These are phyloP conservation scores for Sophora flavescens DNA, from an alignment of 306 rosid genomes.

Conservation along the genomic window DNA sequence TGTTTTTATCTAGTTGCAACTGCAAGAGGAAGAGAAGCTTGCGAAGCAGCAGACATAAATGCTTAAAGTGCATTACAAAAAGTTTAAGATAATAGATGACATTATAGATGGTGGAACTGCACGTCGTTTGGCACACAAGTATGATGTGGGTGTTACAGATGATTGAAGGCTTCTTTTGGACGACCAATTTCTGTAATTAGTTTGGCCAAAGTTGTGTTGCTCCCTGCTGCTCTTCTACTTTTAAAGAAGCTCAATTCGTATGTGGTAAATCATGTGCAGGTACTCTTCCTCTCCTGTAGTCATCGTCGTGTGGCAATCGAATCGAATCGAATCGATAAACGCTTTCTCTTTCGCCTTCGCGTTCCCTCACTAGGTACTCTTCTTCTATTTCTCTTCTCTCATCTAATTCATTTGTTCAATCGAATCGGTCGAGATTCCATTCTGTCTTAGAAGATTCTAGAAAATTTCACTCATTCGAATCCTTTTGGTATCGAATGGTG, in stretches of 20 bases:
- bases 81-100: slow-evolving; percentile 61
- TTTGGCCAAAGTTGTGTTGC: slow-evolving; percentile 17
- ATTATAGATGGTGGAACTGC: slow-evolving; percentile 70
- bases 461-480: no score
- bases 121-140: slow-evolving; percentile 57
- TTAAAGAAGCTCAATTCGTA: slow-evolving; percentile 2
- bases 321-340: no score
- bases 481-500: neutral
- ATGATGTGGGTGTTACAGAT: slow-evolving; percentile 46
- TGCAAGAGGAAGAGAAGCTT: slow-evolving; percentile 73
- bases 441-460: no score
- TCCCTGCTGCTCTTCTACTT: neutral
- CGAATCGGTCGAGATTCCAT: no score
- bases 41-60: slow-evolving; percentile 61
- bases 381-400: no score
- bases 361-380: no score
- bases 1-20: slow-evolving; percentile 49
- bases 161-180: slow-evolving; percentile 35
- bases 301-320: no score
- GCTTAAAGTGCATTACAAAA: slow-evolving; percentile 59
- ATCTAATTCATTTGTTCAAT: no score
- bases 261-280: slow-evolving; percentile 8
- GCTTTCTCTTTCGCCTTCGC: no score
- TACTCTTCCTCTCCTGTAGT: no score
- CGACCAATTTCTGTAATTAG: neutral